phyloP scores from a whole-genome alignment of 2,329 filamentous ascomycete species.

The Fusarium buharicum region DNA sequence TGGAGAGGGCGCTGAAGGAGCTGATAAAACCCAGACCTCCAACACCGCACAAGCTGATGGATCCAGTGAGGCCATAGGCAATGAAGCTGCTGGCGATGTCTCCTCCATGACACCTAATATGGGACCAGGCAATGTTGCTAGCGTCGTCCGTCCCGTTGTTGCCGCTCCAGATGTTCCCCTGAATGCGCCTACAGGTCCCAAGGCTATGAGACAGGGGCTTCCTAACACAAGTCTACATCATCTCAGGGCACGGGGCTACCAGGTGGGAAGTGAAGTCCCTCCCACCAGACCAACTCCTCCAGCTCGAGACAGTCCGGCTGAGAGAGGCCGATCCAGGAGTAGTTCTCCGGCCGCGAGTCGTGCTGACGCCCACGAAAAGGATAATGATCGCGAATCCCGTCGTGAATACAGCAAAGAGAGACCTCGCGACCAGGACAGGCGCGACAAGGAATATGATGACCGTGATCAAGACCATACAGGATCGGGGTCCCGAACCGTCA shows the following conservation, averaged over 20 bases:
- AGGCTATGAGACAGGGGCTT: constrained; percentile 90
- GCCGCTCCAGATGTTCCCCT: constrained; percentile 59
- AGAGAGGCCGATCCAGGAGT: constrained; percentile 56
- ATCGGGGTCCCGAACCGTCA: constrained; percentile 46
- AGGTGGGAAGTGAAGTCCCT: constrained; percentile 55
- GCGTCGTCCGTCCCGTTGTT: constrained; percentile 49
- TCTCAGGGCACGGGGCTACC: constrained; percentile 65
- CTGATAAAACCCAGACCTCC: constrained; percentile 24
- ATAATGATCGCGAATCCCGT: constrained; percentile 49
- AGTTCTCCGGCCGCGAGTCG: constrained; percentile 52
- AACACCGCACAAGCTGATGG: constrained; percentile 35
- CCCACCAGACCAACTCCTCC: constrained; percentile 37
- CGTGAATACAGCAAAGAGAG: constrained; percentile 52
- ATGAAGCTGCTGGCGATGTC: constrained; percentile 41
- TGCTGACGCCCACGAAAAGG: constrained; percentile 48
- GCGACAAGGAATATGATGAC: constrained; percentile 39
- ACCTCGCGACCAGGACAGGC: constrained; percentile 41
- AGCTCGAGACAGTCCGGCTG: constrained; percentile 34
- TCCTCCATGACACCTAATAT: constrained; percentile 37
- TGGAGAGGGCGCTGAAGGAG: constrained; percentile 33
- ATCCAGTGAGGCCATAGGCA: constrained; percentile 49
- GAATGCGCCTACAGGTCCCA: constrained; percentile 89
- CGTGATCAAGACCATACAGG: constrained; percentile 46
- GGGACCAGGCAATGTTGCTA: constrained; percentile 36
- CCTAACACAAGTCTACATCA: constrained; percentile 83